A percentile compares a stretch with the other conserved stretches of the same genome.
phyloP scores from a whole-genome alignment of 2,329 filamentous ascomycete genomes.

The Fusarium agapanthi region DNA sequence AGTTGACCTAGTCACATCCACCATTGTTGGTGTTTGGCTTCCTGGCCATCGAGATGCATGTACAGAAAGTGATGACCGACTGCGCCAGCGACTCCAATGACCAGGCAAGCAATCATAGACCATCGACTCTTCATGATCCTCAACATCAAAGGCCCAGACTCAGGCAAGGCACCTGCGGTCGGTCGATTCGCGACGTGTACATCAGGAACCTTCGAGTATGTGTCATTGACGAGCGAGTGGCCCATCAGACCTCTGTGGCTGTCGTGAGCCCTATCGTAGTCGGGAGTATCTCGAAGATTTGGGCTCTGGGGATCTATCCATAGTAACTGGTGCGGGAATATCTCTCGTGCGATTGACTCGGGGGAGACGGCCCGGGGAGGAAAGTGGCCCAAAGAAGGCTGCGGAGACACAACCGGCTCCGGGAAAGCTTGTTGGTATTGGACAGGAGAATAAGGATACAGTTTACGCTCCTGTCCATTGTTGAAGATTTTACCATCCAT shows the following conservation, averaged over 20 bases:
- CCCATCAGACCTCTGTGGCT: slow-evolving; percentile 3
- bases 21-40: slow-evolving; percentile 27
- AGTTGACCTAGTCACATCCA: slow-evolving; percentile 20
- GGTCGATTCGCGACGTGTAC: background rate
- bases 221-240: background rate
- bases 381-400: background rate
- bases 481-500: slow-evolving; percentile 6
- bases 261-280: slow-evolving; percentile 10
- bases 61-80: slow-evolving; percentile 17
- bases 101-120: slow-evolving; percentile 24
- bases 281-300: slow-evolving; percentile 2
- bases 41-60: background rate
- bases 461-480: background rate
- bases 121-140: slow-evolving; percentile 18
- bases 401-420: background rate
- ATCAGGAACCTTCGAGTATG: background rate
- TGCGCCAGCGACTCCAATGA: slow-evolving; percentile 2
- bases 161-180: background rate
- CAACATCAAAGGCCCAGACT: background rate
- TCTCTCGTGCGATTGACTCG: background rate
- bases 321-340: background rate
- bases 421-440: background rate
- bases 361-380: slow-evolving; percentile 1
- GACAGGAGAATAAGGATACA: background rate
- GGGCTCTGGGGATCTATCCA: slow-evolving; percentile 25